phyloP scores from a whole-genome alignment of 1,284 basidiomycete genomes.

The Nidula niveotomentosa region DNA sequence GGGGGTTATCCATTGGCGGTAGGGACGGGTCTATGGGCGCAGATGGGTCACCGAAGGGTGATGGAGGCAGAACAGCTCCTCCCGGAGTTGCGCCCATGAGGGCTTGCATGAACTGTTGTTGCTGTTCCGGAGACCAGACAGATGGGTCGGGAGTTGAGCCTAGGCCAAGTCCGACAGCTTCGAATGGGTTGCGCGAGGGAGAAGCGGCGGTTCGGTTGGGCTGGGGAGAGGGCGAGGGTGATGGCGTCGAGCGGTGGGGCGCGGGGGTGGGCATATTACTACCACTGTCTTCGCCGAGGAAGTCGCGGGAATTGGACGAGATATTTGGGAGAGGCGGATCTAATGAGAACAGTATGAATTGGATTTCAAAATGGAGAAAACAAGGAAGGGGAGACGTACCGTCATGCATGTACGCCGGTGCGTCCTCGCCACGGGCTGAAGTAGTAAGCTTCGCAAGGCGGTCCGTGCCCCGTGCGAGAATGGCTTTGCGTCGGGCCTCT shows the following conservation, averaged over 20 bases:
- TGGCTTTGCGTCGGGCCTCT: conserved; percentile 74
- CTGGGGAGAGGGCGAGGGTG: conserved; percentile 28
- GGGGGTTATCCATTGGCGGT: conserved; percentile 32
- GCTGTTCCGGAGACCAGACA: conserved; percentile 65
- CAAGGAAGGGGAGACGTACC: conserved; percentile 33
- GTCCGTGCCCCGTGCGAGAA: conserved; percentile 66
- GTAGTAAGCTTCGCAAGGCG: conserved; percentile 74
- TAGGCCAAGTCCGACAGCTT: conserved; percentile 14
- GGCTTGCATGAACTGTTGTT: conserved; percentile 62
- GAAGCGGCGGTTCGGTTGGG: conserved; percentile 22
- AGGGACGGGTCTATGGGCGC: conserved; percentile 19
- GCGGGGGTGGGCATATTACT: conserved; percentile 38
- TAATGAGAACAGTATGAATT: conserved; percentile 14
- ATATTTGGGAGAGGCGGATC: conserved; percentile 43
- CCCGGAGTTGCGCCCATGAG: conserved; percentile 40
- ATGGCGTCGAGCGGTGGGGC: conserved; percentile 15
- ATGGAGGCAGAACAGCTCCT: conserved; percentile 12
- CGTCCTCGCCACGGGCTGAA: conserved; percentile 70
- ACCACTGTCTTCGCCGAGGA: conserved; percentile 61
- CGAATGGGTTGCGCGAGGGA: conserved; percentile 16
- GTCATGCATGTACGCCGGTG: conserved; percentile 51
- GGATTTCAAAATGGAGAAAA: not conserved
- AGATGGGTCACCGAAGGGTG: conserved; percentile 16
- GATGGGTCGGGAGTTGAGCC: conserved; percentile 42
- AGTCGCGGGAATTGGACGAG: conserved; percentile 37